Percentiles rank a stretch among this genome's conserved stretches.
Evolutionary conservation across 495 filamentous ascomycete species (phyloP).

Genomic region (Pyrenula aspistea): DNA sequence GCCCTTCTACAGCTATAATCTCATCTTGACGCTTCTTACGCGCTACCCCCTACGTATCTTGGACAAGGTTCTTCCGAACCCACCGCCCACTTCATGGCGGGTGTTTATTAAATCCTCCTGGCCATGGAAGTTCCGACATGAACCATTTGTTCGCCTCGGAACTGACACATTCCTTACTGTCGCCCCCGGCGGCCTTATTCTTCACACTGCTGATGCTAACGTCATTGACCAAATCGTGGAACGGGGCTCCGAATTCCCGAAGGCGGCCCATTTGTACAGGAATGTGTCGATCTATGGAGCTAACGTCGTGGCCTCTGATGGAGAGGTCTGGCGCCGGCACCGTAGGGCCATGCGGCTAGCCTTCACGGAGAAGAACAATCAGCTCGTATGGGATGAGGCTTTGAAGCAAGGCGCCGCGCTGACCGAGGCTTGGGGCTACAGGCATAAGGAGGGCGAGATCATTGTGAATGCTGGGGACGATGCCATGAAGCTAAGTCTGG

Average conservation of each 20-base stretch:
- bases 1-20: conserved; percentile 11
- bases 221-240: conserved; percentile 46
- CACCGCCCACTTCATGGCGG: background rate
- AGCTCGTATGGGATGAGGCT: conserved; percentile 29
- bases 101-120: conserved; percentile 17
- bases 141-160: conserved; percentile 25
- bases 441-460: background rate
- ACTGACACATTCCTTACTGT: conserved; percentile 43
- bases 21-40: conserved; percentile 5
- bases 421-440: conserved; percentile 21
- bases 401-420: conserved; percentile 16
- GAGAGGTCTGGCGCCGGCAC: conserved; percentile 29
- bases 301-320: conserved; percentile 29
- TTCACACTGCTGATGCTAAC: conserved; percentile 44
- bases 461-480: conserved; percentile 17
- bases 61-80: conserved; percentile 4
- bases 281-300: conserved; percentile 34
- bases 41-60: conserved; percentile 17
- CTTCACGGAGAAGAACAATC: conserved; percentile 38
- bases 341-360: conserved; percentile 25
- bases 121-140: conserved; percentile 23
- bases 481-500: conserved; percentile 26
- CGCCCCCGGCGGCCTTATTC: conserved; percentile 27
- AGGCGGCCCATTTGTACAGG: conserved; percentile 44
- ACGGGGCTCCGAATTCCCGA: conserved; percentile 54